A percentile compares a stretch with the other conserved stretches of the same genome.
Evolutionary conservation across 2,329 filamentous ascomycete genomes (phyloP).

Genomic region (Pleomassaria siparia): DNA sequence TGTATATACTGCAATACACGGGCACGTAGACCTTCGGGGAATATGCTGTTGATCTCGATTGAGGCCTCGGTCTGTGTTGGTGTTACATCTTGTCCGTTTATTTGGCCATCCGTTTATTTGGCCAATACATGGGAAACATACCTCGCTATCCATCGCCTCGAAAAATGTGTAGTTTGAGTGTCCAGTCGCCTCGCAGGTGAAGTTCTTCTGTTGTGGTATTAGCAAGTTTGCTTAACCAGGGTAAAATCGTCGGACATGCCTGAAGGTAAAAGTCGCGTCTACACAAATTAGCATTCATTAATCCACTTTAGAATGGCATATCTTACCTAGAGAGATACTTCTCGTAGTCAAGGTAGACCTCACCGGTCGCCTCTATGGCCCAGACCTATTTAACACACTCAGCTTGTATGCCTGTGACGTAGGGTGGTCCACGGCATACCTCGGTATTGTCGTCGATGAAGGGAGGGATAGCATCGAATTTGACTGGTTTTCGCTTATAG

Average conservation of each 20-base stretch:
- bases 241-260: conserved; percentile 52
- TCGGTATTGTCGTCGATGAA: conserved; percentile 81
- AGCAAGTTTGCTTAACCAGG: conserved; percentile 9
- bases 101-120: conserved; percentile 23
- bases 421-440: conserved; percentile 54
- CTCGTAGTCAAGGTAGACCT: conserved; percentile 87
- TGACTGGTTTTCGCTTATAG: conserved; percentile 93
- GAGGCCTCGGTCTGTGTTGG: conserved; percentile 61
- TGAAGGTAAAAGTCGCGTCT: conserved; percentile 95
- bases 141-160: conserved; percentile 88
- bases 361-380: conserved; percentile 85
- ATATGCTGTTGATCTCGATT: conserved; percentile 85
- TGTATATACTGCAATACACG: conserved; percentile 90
- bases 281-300: conserved; percentile 18
- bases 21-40: conserved; percentile 87
- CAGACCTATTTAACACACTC: conserved; percentile 67
- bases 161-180: conserved; percentile 91
- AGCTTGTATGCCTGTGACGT: conserved; percentile 20
- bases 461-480: conserved; percentile 70
- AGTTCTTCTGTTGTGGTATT: conserved; percentile 64
- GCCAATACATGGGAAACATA: no score
- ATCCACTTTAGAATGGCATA: background rate
- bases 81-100: conserved; percentile 32
- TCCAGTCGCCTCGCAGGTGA: conserved; percentile 94
- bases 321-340: conserved; percentile 79